Conservation (phyloP, 306 rosid genomes). For the Malus domestica region ASM211411v1 NC_041801.1:14282001-14282500, state of each 20-base stretch:
- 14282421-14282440: not conserved
- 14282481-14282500: not conserved
- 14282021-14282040: not conserved
- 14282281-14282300: too few species aligned
- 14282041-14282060: not conserved
- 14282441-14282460: not conserved
- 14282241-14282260: too few species aligned
- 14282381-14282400: not conserved
- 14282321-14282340: not conserved
- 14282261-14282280: too few species aligned
- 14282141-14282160: not conserved
- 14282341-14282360: not conserved
- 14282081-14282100: too few species aligned
- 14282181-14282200: too few species aligned
- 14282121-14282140: not conserved
- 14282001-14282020: not conserved
- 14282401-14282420: not conserved
- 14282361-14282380: not conserved
- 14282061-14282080: too few species aligned
- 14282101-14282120: not conserved
- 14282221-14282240: rapidly evolving
- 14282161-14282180: too few species aligned
- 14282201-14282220: too few species aligned
- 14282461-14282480: not conserved
- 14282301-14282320: not conserved